phyloP scores from a whole-genome alignment of 2,329 filamentous ascomycete genomes.

The Ascochyta pisi region DNA sequence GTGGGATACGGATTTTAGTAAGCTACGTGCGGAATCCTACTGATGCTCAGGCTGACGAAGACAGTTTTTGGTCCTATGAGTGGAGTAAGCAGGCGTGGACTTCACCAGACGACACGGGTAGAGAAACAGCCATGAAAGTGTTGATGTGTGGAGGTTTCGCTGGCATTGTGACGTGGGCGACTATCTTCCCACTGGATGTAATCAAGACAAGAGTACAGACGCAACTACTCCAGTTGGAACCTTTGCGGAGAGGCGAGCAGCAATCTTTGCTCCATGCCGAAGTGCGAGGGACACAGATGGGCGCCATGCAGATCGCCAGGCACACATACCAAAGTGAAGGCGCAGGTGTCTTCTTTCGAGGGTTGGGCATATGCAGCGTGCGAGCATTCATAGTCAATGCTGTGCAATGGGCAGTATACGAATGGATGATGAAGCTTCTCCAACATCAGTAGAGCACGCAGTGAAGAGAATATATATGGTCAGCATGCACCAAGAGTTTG shows the following conservation, averaged over 20 bases:
- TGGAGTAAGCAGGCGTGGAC: slow-evolving; percentile 68
- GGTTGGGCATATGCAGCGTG: slow-evolving; percentile 80
- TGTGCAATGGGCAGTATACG: slow-evolving; percentile 89
- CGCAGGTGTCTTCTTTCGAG: slow-evolving; percentile 79
- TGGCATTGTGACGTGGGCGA: slow-evolving; percentile 86
- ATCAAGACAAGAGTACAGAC: slow-evolving; percentile 93
- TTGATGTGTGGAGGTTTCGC: slow-evolving; percentile 86
- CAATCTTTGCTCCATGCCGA: slow-evolving; percentile 28
- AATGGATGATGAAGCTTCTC: slow-evolving; percentile 74
- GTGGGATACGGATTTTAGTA: slow-evolving; percentile 96
- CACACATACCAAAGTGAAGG: slow-evolving; percentile 75
- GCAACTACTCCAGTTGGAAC: slow-evolving; percentile 54
- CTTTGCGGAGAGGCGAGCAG: slow-evolving; percentile 22
- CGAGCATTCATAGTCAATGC: slow-evolving; percentile 93
- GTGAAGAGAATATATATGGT: background rate
- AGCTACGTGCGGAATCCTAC: slow-evolving; percentile 28
- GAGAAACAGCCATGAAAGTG: slow-evolving; percentile 65
- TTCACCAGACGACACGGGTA: slow-evolving; percentile 52
- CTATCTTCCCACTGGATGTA: slow-evolving; percentile 89
- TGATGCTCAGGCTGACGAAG: background rate
- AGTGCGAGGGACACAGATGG: slow-evolving; percentile 46
- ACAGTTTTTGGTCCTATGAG: slow-evolving; percentile 87
- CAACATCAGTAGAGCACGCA: slow-evolving; percentile 20
- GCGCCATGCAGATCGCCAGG: slow-evolving; percentile 69
- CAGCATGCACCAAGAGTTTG: background rate